Percentiles rank a stretch among this genome's conserved stretches.
Evolutionary conservation across 345 rosid genomes (phyloP).

Genomic region (Litchi chinensis): DNA sequence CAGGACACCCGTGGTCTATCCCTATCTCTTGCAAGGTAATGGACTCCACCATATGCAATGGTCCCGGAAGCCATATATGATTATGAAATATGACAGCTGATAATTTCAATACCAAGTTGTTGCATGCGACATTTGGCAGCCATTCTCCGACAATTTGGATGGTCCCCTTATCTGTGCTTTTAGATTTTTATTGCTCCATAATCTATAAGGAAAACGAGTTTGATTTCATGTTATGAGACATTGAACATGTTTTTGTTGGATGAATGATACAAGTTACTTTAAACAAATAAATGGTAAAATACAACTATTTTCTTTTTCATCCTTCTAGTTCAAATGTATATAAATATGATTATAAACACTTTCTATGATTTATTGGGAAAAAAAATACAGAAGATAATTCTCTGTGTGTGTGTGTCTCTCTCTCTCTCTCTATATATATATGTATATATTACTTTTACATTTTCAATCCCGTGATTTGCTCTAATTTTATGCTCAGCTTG

Average conservation of each 20-base stretch:
- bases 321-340: too few relatives aligned
- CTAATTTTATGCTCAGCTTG: neutral
- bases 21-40: slow-evolving; percentile 30
- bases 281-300: neutral
- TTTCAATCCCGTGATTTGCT: too few relatives aligned
- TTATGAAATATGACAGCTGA: slow-evolving; percentile 28
- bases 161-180: slow-evolving; percentile 33
- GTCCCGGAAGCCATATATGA: slow-evolving; percentile 39
- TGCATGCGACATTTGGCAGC: slow-evolving; percentile 27
- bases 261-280: too few relatives aligned
- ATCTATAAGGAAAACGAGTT: neutral
- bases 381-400: too few relatives aligned
- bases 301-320: too few relatives aligned
- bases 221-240: neutral
- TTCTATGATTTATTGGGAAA: too few relatives aligned
- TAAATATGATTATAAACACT: too few relatives aligned
- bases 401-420: too few relatives aligned
- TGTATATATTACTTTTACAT: too few relatives aligned
- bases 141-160: slow-evolving; percentile 30
- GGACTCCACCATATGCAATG: slow-evolving; percentile 31
- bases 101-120: slow-evolving; percentile 28
- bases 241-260: neutral
- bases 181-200: slow-evolving; percentile 2
- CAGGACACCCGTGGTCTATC: slow-evolving; percentile 25
- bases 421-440: too few relatives aligned